Base-by-base conservation (phyloP, 345 rosid species). In the Populus simonii region DNA sequence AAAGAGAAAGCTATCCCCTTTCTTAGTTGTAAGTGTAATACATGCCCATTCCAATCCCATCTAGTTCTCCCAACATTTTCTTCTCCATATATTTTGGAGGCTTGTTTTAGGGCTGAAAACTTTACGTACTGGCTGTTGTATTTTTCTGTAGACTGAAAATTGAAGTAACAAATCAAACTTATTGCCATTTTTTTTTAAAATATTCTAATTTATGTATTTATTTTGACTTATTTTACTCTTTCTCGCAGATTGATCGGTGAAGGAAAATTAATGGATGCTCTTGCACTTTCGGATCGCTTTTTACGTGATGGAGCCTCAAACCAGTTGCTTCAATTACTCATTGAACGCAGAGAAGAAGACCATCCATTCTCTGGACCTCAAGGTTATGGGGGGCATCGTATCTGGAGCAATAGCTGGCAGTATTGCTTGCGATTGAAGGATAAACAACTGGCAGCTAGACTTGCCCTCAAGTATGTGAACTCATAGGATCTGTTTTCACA, bases 201-300 rank as follows among this genome's bases (percentile, higher is more conserved):
- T 3, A 47, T 13, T 47, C 51, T 13, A 15, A 15, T 47, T 15
- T 13, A 12, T 47, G 51, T 13, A 67, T 33, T 18, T 31, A 35
- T 36, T 43, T 78, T 75, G 67, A 35, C 38, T 70, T 23, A 7
- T 66, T 49, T 36, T 8, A 69, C 31, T 66, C 18, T 80, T 78
- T 72, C 55, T 38, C 33, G 49, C 86, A 95, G 99, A 82, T 88
- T 95, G 84, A 88, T 93, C 68, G 90, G 86, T 81, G 96, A 93
- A 87, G 97, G 97, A 74, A 93, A 95, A 81, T 83, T 93, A 65
- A 87, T 87, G 91, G 99, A 95, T 88, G 99, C 99, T 69, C 92
- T 93, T 80, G 99, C 98, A 83, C 93, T 93, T 81, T 95, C 98
- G 25, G 99, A 95, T 84, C 99, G 98, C 57, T 95, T 93, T 85